Percentiles rank a stretch among this genome's conserved stretches.
Conservation (phyloP, 1,139 yeast genomes). For the Magnusiomyces suaveolens region DNA sequence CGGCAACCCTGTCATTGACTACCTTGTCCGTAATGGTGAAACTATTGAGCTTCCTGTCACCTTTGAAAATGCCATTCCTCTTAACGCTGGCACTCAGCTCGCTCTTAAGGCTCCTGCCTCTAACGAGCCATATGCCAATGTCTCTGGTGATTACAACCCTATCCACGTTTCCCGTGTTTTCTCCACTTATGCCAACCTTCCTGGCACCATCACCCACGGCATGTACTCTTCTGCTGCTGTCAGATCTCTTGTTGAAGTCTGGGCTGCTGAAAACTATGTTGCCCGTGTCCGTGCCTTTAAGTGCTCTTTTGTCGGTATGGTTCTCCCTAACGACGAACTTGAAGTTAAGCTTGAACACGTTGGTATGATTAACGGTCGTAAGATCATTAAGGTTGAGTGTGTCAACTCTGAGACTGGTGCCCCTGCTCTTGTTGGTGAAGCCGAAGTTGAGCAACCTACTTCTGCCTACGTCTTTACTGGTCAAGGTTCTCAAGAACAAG, state of each 20-base stretch:
- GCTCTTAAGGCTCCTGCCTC: conserved; percentile 70
- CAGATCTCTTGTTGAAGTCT: conserved; percentile 88
- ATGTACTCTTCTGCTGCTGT: conserved; percentile 97
- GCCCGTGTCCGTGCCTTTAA: conserved; percentile 91
- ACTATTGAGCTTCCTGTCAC: conserved; percentile 89
- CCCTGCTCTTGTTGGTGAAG: conserved; percentile 82
- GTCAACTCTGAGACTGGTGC: conserved; percentile 63
- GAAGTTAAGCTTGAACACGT: conserved; percentile 85
- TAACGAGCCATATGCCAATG: conserved; percentile 93
- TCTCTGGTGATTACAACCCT: conserved; percentile 97
- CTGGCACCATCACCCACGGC: conserved; percentile 98
- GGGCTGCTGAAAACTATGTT: conserved; percentile 97
- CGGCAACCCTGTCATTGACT: conserved; percentile 97
- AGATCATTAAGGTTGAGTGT: conserved; percentile 87
- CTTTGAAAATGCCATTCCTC: conserved; percentile 85
- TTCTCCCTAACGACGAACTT: conserved; percentile 85
- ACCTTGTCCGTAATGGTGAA: conserved; percentile 81
- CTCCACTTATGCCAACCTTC: conserved; percentile 84
- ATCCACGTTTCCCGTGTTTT: conserved; percentile 94
- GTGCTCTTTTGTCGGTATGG: conserved; percentile 93
- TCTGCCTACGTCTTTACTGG: conserved; percentile 97
- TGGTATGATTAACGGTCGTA: conserved; percentile 99
- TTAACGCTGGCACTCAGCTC: conserved; percentile 65
- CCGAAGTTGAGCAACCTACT: conserved; percentile 92
- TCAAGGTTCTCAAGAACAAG: conserved; percentile 99